Conservation (phyloP, 139 green algal species). For the Bryopsis sp. region DNA sequence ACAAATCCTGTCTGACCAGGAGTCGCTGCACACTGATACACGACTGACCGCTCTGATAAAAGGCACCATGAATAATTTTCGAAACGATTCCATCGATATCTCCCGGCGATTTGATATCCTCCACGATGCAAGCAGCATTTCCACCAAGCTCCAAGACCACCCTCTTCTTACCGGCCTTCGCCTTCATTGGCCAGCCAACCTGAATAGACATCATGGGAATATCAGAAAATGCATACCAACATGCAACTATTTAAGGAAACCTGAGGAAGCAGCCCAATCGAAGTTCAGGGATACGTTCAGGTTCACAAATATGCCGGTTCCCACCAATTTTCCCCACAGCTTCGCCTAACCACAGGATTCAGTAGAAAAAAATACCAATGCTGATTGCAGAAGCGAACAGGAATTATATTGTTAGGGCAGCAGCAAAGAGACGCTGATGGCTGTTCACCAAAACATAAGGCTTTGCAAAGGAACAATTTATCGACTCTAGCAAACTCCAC, state of each 20-base stretch:
- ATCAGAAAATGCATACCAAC: too few relatives aligned
- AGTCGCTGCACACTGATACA: constrained; percentile 33
- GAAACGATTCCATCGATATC: constrained; percentile 5
- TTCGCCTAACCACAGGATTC: too few relatives aligned
- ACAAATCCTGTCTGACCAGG: constrained; percentile 26
- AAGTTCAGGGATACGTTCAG: too few relatives aligned
- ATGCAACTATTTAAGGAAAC: too few relatives aligned
- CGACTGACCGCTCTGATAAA: constrained; percentile 34
- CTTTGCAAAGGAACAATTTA: too few relatives aligned
- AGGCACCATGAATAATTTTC: constrained; percentile 21
- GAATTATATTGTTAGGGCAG: too few relatives aligned
- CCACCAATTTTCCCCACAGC: too few relatives aligned
- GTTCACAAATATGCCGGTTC: too few relatives aligned
- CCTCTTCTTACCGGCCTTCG: constrained; percentile 11
- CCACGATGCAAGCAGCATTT: constrained; percentile 16
- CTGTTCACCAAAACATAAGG: background rate
- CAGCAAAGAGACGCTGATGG: background rate
- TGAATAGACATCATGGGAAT: background rate
- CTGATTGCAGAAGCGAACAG: too few relatives aligned
- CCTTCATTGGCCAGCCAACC: constrained; percentile 18
- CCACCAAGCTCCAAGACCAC: constrained; percentile 15
- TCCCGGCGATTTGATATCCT: background rate
- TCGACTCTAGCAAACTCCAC: too few relatives aligned
- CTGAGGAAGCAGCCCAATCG: too few relatives aligned
- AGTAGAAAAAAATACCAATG: too few relatives aligned